Evolutionary conservation across 2,329 filamentous ascomycete species (phyloP), one percentile per base, ranked within the genome.

Genomic region (Alternaria arborescens): DNA sequence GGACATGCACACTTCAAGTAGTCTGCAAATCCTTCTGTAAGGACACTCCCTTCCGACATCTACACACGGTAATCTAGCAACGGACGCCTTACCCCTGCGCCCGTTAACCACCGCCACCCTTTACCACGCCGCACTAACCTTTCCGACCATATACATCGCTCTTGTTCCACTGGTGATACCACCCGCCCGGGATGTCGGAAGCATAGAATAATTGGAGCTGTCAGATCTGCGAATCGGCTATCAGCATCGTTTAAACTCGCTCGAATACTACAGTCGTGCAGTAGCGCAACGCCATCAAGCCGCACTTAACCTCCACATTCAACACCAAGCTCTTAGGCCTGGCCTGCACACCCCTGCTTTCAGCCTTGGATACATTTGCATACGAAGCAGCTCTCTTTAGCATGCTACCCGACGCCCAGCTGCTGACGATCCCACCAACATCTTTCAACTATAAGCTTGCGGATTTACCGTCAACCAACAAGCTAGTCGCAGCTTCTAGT

Each of bases 341-440:
- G 60, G 64, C 66, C 61, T 61, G 60, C 55, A 44, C 47, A 69
- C 51, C 73, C 68, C 60, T 69, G 67, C 55, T 62, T 69, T 60
- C 64, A 71, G 68, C 68, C 65, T 71, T 66, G 65, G 68, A 63
- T 62, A 66, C 55, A 55, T 69, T 58, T 55, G 62, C 65, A 69
- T 65, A 66, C 64, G 52, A 63, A 58, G 53, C 57, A 62, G 61
- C 65, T 60, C 61, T 65, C 54, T 68, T 69, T 71, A 71, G 70
- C 65, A 74, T 77, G 72, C 68, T 72, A 71, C 69, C 67, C 62
- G 69, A 69, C 58, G 61, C 64, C 58, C 66, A 73, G 41, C 61
- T 73, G 68, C 71, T 74, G 65, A 75, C 70, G 43, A 64, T 71
- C 51, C 61, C 69, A 50, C 72, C 70, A 10, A 68, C 65, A 44